These are phyloP conservation scores for Rhizoclosmatium globosum DNA, from an alignment of 192 early-diverging fungal species.

Conservation along the genomic window DNA sequence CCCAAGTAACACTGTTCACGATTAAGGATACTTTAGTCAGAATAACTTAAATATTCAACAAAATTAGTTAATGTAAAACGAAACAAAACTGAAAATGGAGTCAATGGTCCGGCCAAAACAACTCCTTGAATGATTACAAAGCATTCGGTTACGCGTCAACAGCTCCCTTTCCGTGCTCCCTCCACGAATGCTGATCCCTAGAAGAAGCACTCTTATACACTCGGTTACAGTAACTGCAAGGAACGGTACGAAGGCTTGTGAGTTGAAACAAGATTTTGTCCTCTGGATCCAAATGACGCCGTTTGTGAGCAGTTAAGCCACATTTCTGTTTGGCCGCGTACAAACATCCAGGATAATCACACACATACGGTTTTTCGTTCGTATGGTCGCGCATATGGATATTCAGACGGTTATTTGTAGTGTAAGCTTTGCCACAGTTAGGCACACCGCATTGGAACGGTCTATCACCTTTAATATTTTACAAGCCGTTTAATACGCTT, in stretches of 20 bases:
- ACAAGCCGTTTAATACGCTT: too few relatives aligned
- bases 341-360: slow-evolving; percentile 19
- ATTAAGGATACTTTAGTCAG: too few relatives aligned
- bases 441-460: neutral
- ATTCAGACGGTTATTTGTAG: neutral
- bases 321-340: slow-evolving; percentile 8
- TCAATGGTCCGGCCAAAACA: neutral
- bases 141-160: too few relatives aligned
- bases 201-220: neutral
- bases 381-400: slow-evolving; percentile 21
- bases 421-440: neutral
- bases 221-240: neutral
- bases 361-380: slow-evolving; percentile 27
- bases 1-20: too few relatives aligned
- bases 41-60: too few relatives aligned
- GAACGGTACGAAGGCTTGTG: neutral
- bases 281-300: neutral
- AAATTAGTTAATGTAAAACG: neutral
- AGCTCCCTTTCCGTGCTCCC: neutral
- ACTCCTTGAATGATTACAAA: too few relatives aligned
- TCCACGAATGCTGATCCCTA: neutral
- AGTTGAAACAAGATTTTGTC: neutral
- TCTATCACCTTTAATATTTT: neutral
- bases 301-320: neutral
- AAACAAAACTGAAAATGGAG: neutral